Base-by-base conservation (phyloP, 2,329 filamentous ascomycete genomes). In the Xylaria digitata region DNA sequence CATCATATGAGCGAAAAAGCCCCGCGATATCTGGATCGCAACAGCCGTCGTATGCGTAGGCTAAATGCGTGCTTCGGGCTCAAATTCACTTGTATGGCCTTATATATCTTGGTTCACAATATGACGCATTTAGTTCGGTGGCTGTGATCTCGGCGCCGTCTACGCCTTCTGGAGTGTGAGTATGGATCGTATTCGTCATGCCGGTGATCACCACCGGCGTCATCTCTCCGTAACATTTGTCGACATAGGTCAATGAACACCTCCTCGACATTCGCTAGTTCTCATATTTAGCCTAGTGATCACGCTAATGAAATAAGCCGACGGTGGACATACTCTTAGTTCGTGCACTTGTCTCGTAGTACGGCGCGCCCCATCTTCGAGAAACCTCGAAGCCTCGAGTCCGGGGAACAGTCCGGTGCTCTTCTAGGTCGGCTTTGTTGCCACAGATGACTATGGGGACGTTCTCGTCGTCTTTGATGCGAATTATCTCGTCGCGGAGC, bases 341-440 rank as follows among this genome's bases (percentile, higher is more conserved):
- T 70, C 94, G 86, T 57, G 94, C 94, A 70, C 92, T 95, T 42
- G 94, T 91, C 81, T 97, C 94, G 76, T 97, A 97, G 78, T 97
- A 97, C 0, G 94, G 94, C 42, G 92, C 92, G 21, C 90, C 91
- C 94, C 94, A 97, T 75, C 87, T 87, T 76, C 96, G 92, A n/a
- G 92, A 94, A 70, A 96, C 87, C 37, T 90, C 87, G 76, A 97
- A 97, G 5, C 92, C 94, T 73, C 90, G 90, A 68, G 91, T 90
- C 58, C 93, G 87, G 13, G 91, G 89, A 8, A 97, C 92, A 21
- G 87, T 87, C 34, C 93, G 89, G 77, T 94, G 92, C 77, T 97
- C 93, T 80, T 96, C 93, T 49, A 97, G 85, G 76, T 97, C 93
- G 67, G 91, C 92, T 80, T 97, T 97, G 84, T 97, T 97, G 69